Base-by-base conservation (phyloP, 2,329 filamentous ascomycete species). In the Gnomoniopsis smithogilvyi region DNA sequence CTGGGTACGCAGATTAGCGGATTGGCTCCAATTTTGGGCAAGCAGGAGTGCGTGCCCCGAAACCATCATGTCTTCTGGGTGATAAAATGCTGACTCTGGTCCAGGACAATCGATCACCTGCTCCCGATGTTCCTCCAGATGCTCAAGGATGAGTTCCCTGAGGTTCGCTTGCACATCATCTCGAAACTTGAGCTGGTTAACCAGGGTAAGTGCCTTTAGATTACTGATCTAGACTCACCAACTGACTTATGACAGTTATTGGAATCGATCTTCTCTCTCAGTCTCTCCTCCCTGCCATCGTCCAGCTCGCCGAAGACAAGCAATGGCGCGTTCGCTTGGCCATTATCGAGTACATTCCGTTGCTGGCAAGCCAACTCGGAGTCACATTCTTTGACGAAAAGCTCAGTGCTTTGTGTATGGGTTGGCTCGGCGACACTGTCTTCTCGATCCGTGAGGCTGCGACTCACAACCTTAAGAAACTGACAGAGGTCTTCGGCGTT, bases 101-200 rank as follows among this genome's bases (percentile, higher is more conserved):
- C 1, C 65, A 95, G 91, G 76, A 99, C 95, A 33, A 98, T 96
- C 66, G 89, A 95, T 67, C 95, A 99, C 73, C 86, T 99, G 48
- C 85, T 99, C 48, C 95, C 95, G 56, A 99, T 99, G 94, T 98
- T 99, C 76, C 83, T 99, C 56, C 91, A 96, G 74, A 99, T 99
- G 95, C 87, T 99, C 68, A 99, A 98, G 83, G 95, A 99, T 69
- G 95, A 99, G 72, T 98, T 97, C 75, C 95, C 95, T 22, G 95
- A 99, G 72, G 95, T 99, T 54, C 90, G 95, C 63, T 86, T 99
- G 61, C 96, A 99, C 78, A 99, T 99, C 74, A 99, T 99, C 70
- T 98, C 95, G n/a, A 99, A 99, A 78, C 87, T 99, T 57, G 96
- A 99, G 78, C 85, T 96, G 64, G 95, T 99, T 64, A 99, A 99